Conservation (phyloP, 2,329 filamentous ascomycete species). For the Elsinoe necatrix region DNA sequence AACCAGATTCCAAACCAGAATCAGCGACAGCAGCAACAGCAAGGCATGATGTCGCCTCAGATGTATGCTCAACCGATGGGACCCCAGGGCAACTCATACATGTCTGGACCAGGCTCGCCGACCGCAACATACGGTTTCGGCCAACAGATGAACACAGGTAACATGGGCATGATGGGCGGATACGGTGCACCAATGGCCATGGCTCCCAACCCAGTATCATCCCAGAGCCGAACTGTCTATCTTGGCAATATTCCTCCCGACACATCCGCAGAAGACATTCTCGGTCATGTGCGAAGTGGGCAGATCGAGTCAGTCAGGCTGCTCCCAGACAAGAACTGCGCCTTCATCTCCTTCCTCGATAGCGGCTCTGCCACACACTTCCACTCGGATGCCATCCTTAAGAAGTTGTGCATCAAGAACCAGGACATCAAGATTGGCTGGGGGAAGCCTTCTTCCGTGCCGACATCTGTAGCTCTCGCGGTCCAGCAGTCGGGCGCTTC, state of each 20-base stretch:
- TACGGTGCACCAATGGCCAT: slow-evolving; percentile 69
- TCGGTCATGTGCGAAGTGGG: slow-evolving; percentile 90
- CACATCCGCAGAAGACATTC: slow-evolving; percentile 90
- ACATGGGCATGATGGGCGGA: slow-evolving; percentile 43
- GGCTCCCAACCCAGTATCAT: slow-evolving; percentile 71
- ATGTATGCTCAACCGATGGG: slow-evolving; percentile 76
- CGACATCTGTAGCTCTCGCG: slow-evolving; percentile 91
- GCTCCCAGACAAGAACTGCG: slow-evolving; percentile 97
- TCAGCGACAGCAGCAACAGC: slow-evolving; percentile 48
- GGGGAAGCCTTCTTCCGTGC: slow-evolving; percentile 97
- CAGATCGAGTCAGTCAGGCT: slow-evolving; percentile 98
- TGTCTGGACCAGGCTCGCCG: slow-evolving; percentile 76
- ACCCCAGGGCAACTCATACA: slow-evolving; percentile 70
- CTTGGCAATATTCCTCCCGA: slow-evolving; percentile 97
- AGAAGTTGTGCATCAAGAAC: slow-evolving; percentile 96
- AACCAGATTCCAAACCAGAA: slow-evolving; percentile 45
- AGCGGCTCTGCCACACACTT: slow-evolving; percentile 97
- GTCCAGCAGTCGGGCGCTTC: slow-evolving; percentile 97
- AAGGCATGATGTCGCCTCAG: slow-evolving; percentile 65
- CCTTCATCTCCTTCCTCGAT: slow-evolving; percentile 98
- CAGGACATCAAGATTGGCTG: slow-evolving; percentile 99
- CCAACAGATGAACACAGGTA: slow-evolving; percentile 35
- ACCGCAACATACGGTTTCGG: slow-evolving; percentile 63
- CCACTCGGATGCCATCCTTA: slow-evolving; percentile 98
- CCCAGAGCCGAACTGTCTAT: slow-evolving; percentile 93